A percentile compares a stretch with the other conserved stretches of the same genome.
Evolutionary conservation across 2,329 filamentous ascomycete species (phyloP).

Genomic region (Cladosporium austrohemisphaericum): DNA sequence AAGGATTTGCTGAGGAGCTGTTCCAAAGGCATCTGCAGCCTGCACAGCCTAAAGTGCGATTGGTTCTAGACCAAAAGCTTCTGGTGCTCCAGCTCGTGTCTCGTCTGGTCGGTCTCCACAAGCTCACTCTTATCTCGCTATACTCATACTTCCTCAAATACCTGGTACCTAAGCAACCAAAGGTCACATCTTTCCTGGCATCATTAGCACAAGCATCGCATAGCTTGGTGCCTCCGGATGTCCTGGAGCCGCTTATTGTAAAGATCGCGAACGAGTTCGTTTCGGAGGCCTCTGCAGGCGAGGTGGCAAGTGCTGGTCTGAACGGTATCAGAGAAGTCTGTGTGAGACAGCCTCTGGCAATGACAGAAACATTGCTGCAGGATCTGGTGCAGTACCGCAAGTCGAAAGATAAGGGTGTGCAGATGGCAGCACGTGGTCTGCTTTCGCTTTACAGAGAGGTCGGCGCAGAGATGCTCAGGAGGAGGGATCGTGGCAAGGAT

Average conservation of each 20-base stretch:
- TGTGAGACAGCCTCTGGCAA: constrained; percentile 86
- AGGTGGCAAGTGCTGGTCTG: constrained; percentile 86
- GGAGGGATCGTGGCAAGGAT: constrained; percentile 85
- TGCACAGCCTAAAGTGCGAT: constrained; percentile 69
- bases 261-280: constrained; percentile 99
- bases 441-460: constrained; percentile 89
- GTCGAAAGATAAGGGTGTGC: constrained; percentile 97
- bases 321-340: constrained; percentile 96
- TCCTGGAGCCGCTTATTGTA: constrained; percentile 80
- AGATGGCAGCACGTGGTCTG: constrained; percentile 95
- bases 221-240: constrained; percentile 86
- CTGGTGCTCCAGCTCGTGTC: constrained; percentile 89
- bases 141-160: constrained; percentile 96
- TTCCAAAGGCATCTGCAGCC: constrained; percentile 84
- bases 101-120: constrained; percentile 85
- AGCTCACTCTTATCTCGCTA: constrained; percentile 80
- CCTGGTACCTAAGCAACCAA: constrained; percentile 81
- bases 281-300: constrained; percentile 83
- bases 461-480: constrained; percentile 81
- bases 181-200: constrained; percentile 88
- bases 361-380: constrained; percentile 92
- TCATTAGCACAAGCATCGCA: constrained; percentile 90
- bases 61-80: constrained; percentile 84
- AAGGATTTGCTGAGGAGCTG: constrained; percentile 84
- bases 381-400: constrained; percentile 94